phyloP scores from a whole-genome alignment of 140 eudicot species.

The Ambrosia hybrid region DNA sequence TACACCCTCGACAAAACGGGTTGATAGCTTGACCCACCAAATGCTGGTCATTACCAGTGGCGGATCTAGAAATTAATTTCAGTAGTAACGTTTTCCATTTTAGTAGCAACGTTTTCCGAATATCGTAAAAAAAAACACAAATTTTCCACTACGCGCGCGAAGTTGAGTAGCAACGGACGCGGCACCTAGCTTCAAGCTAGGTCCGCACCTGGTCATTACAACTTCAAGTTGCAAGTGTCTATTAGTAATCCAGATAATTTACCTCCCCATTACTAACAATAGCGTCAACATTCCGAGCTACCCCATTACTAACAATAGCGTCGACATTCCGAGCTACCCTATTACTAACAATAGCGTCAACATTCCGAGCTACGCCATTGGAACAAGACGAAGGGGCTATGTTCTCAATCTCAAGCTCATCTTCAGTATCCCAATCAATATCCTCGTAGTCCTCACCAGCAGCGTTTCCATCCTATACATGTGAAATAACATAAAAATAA shows the following conservation, averaged over 20 bases:
- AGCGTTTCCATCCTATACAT: constrained; percentile 43
- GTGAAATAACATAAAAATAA: constrained; percentile 6
- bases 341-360: constrained; percentile 26
- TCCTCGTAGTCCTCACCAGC: constrained; percentile 50
- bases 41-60: not conserved
- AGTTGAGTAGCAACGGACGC: too few relatives aligned
- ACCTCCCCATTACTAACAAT: constrained; percentile 51
- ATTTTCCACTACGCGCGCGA: too few relatives aligned
- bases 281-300: constrained; percentile 20
- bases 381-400: constrained; percentile 37
- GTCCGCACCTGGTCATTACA: not conserved
- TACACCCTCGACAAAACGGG: too few relatives aligned
- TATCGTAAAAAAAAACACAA: too few relatives aligned
- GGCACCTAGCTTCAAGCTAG: too few relatives aligned
- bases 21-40: too few relatives aligned
- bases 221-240: constrained; percentile 4
- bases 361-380: constrained; percentile 29
- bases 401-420: constrained; percentile 52
- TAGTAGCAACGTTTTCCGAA: too few relatives aligned
- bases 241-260: constrained; percentile 10
- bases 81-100: too few relatives aligned
- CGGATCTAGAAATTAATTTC: too few relatives aligned
- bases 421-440: constrained; percentile 69
- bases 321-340: constrained; percentile 38
- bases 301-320: constrained; percentile 34